Percentiles rank a stretch among this genome's conserved stretches.
phyloP scores from a whole-genome alignment of 805 yeast genomes.

The Kodamaea kaohsiungensis region DNA sequence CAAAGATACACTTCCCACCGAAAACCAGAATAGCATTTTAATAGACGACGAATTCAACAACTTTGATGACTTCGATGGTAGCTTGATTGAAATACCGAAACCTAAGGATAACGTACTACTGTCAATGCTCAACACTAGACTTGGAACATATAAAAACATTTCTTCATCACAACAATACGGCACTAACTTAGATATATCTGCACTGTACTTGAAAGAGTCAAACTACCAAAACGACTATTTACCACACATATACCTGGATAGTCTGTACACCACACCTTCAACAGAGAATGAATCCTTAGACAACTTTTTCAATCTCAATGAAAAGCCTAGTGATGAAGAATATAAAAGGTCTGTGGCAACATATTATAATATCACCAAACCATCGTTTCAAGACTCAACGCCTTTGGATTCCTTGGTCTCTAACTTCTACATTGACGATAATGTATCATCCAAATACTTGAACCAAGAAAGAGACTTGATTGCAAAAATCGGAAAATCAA shows the following conservation, averaged over 20 bases:
- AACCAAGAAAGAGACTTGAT: slow-evolving; percentile 13
- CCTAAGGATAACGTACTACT: slow-evolving; percentile 4
- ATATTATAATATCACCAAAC: slow-evolving; percentile 26
- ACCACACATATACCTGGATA: background rate
- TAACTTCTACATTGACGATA: slow-evolving; percentile 12
- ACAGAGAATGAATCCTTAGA: background rate
- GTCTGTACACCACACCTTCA: background rate
- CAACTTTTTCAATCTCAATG: slow-evolving; percentile 3
- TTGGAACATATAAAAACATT: background rate
- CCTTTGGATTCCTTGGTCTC: slow-evolving; percentile 24
- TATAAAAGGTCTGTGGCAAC: slow-evolving; percentile 14
- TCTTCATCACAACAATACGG: slow-evolving; percentile 31
- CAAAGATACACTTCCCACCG: background rate
- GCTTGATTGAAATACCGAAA: background rate
- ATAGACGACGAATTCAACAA: slow-evolving; percentile 8
- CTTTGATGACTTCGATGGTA: background rate
- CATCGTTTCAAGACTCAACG: slow-evolving; percentile 22
- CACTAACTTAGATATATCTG: slow-evolving; percentile 26
- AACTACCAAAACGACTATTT: slow-evolving; percentile 34
- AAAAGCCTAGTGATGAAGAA: slow-evolving; percentile 23
- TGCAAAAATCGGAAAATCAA: slow-evolving; percentile 5
- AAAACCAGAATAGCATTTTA: slow-evolving; percentile 13
- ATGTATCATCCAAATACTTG: slow-evolving; percentile 10
- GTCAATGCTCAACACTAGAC: background rate
- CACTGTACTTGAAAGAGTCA: slow-evolving; percentile 14